Evolutionary conservation across 2,329 filamentous ascomycete genomes (phyloP), one percentile per base, ranked within the genome.

Genomic region (Penicillium paneum): DNA sequence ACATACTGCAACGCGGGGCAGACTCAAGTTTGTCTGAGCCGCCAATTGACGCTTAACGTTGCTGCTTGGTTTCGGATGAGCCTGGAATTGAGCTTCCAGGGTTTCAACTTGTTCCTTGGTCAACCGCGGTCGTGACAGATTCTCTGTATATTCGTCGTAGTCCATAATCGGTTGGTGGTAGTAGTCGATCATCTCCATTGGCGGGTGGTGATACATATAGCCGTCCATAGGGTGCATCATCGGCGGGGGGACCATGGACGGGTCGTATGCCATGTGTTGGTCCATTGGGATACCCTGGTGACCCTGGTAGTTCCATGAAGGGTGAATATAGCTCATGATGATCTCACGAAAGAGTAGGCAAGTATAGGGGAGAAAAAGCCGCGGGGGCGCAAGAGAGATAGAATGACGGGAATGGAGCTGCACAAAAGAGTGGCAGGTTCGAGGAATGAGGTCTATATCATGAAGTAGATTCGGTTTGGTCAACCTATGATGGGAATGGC

Each of bases 61-160:
- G 62, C 76, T 78, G 58, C 74, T 79, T 10, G 78, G 78, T 60
- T 80, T 80, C 34, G 77, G 76, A 56, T 79, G 76, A 34, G 76
- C 73, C 61, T 77, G 75, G 55, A 80, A 80, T 51, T 80, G 76
- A 38, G 72, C 69, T 62, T 80, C 78, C 26, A 80, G 63, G 4
- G 76, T 76, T 59, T 78, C 77, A 36, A 80, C 75, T 68, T 80
- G 78, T 55, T 80, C 78, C 58, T 79, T 79, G 55, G 78, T 80
- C 62, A 80, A 72, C 35, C 78, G 73, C 11, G 78, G 78, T 15
- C 77, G 72, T 15, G 76, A 78, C 38, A 78, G 66, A 57, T 76
- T 77, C 62, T 80, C 78, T 34, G 74, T 67, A 55, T 73, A 74
- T 64, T 79, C 77, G 39, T 79, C 77, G 53, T 75, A 76, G 52